These are phyloP conservation scores for Aspergillus sojae DNA, from an alignment of 2,329 filamentous ascomycete genomes.

Conservation along the genomic window DNA sequence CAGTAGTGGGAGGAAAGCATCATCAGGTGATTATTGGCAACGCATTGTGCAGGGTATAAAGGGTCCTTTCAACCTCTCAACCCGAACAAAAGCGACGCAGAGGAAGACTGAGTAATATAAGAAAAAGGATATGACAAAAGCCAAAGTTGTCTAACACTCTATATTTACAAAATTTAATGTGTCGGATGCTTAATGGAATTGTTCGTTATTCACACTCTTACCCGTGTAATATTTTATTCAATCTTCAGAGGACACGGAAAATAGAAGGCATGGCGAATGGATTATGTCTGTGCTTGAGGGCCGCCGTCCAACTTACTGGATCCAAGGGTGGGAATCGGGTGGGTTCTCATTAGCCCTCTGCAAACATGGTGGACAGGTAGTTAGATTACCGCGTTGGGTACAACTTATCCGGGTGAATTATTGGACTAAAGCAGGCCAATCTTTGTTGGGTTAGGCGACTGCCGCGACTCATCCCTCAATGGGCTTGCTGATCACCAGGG, in stretches of 20 bases:
- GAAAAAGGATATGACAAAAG: neutral
- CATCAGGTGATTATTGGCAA: constrained; percentile 1
- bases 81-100: neutral
- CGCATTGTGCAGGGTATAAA: neutral
- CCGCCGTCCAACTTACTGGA: constrained; percentile 6
- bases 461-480: constrained; percentile 14
- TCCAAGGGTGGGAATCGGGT: constrained; percentile 10
- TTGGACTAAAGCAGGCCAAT: constrained; percentile 8
- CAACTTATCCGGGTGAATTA: constrained; percentile 2
- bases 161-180: neutral
- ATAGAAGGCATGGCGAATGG: constrained; percentile 15
- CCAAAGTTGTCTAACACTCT: too few species aligned
- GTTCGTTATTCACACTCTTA: neutral
- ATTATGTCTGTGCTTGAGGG: constrained; percentile 15
- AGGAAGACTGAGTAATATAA: neutral
- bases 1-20: neutral
- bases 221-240: neutral
- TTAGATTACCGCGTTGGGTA: constrained; percentile 3
- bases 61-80: neutral
- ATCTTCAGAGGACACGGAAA: constrained; percentile 12
- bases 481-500: constrained; percentile 21
- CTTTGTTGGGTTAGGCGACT: constrained; percentile 13
- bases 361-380: neutral
- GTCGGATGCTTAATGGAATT: neutral
- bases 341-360: constrained; percentile 5